Evolutionary conservation across 2,329 filamentous ascomycete species (phyloP).

Genomic region (Monosporascus cannonballus): DNA sequence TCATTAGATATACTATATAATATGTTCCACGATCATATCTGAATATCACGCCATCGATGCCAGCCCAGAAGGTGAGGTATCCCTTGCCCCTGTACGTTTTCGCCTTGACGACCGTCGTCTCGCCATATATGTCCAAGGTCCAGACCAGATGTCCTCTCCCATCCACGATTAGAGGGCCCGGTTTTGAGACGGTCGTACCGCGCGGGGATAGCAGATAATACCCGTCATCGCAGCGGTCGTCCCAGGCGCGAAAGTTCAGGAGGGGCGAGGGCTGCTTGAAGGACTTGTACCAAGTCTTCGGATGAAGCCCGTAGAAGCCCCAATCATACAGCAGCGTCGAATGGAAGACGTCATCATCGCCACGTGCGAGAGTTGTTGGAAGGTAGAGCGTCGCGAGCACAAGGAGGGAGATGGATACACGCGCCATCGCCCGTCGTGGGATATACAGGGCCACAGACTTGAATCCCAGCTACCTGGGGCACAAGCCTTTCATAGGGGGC

Average conservation of each 20-base stretch:
- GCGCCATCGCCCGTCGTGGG: too few species aligned
- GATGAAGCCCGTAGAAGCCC: conserved; percentile 12
- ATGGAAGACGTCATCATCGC: not conserved
- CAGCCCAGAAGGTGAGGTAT: conserved; percentile 27
- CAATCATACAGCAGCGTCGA: conserved; percentile 9
- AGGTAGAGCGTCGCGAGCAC: not conserved
- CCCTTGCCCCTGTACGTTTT: conserved; percentile 22
- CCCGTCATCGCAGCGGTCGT: conserved; percentile 8
- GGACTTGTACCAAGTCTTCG: conserved; percentile 7
- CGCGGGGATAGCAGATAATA: conserved; percentile 11
- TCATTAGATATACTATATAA: conserved; percentile 1
- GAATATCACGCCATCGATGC: conserved; percentile 1
- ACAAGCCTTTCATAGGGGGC: too few species aligned
- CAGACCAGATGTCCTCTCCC: conserved; percentile 10
- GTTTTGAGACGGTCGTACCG: conserved; percentile 6
- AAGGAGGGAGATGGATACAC: not conserved
- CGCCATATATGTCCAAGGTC: conserved; percentile 8
- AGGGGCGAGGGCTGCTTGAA: conserved; percentile 6
- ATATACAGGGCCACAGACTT: too few species aligned
- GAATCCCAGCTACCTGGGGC: too few species aligned
- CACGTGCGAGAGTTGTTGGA: not conserved
- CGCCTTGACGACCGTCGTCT: conserved; percentile 10
- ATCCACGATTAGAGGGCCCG: conserved; percentile 13
- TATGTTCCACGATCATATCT: conserved; percentile 7
- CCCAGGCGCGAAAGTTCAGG: conserved; percentile 11